These are phyloP conservation scores for Hypsizygus marmoreus DNA, from an alignment of 768 basidiomycete genomes.

Conservation along the genomic window DNA sequence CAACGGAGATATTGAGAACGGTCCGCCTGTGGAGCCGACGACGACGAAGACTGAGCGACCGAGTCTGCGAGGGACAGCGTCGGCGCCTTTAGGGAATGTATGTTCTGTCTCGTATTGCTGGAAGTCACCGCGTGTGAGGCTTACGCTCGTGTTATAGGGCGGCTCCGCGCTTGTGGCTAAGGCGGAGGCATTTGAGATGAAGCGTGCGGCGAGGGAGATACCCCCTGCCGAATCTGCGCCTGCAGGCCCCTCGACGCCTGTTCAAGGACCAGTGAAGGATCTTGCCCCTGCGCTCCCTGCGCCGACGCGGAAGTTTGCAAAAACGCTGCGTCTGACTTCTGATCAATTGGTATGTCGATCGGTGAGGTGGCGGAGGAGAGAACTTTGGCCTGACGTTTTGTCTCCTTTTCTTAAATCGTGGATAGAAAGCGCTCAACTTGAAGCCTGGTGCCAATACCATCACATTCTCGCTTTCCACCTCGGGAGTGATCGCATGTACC, in stretches of 20 bases:
- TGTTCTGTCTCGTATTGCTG: slow-evolving; percentile 1
- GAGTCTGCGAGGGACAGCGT: slow-evolving; percentile 23
- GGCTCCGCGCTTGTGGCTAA: neutral
- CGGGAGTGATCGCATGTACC: slow-evolving; percentile 81
- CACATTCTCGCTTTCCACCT: slow-evolving; percentile 88
- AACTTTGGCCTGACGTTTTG: no score
- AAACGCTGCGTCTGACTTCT: slow-evolving; percentile 90
- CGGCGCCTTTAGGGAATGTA: slow-evolving; percentile 27
- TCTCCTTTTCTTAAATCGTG: neutral
- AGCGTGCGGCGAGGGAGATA: slow-evolving; percentile 17
- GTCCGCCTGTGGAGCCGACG: neutral
- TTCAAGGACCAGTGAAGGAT: slow-evolving; percentile 29
- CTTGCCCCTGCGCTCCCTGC: slow-evolving; percentile 11
- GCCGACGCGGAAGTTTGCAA: slow-evolving; percentile 67
- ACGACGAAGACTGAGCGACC: slow-evolving; percentile 11
- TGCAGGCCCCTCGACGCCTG: slow-evolving; percentile 49
- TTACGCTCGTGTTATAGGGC: neutral
- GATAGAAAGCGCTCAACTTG: slow-evolving; percentile 83
- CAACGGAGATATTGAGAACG: slow-evolving; percentile 15
- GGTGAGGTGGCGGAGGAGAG: no score
- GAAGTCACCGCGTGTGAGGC: no score
- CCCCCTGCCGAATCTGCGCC: slow-evolving; percentile 38
- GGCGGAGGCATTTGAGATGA: slow-evolving; percentile 5
- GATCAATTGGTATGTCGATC: slow-evolving; percentile 82
- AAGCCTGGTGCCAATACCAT: slow-evolving; percentile 89